Base-by-base conservation (phyloP, 441 rosid species). In the Syzygium syzygioides region DNA sequence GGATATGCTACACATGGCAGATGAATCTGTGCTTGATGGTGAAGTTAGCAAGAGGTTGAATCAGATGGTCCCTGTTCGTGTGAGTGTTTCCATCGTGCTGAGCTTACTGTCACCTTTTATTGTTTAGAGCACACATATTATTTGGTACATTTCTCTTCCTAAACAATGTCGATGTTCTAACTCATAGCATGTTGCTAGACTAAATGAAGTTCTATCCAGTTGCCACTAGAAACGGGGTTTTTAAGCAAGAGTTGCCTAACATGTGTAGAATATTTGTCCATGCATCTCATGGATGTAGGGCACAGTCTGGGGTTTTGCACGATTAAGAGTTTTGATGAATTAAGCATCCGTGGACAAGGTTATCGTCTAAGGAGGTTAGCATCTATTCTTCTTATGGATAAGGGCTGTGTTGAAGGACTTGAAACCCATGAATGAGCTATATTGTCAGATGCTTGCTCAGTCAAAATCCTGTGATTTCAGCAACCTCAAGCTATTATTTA, bases 21-120 rank as follows among this genome's bases (percentile, higher is more conserved):
- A 96, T 89, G 98, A 94, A 88, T 94, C 83, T 89, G 88, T 92
- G 34, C 92, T 95, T 91, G 98, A 95, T 93, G 95, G 94, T 88
- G 98, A 95, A 92, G 93, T 96, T 90, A 99, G 96, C 89, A 96
- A 95, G 93, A 95, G 97, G 89, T 86, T 98, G 91, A 93, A 95
- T 92, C 94, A 95, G 79, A 96, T 98, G 99, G 93, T 94, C 90
- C 96, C 99, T 88, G 88, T 97, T 93, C 95, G 99, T 86, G 99
- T 98, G 92, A 96, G 99, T 94, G 85, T 86, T 45, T 83, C 86
- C 53, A 12, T n/a, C 15, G 32, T 66, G 55, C 85, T 56, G 87
- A 26, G 86, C 50, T 85, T 80, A 76, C n/a, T 41, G 83, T 41
- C 18, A 14, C 13, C 53, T 41, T 76, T 41, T 41, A 12, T 41